These are phyloP conservation scores for Eucalyptus cloeziana DNA, from an alignment of 345 rosid genomes.

Conservation along the genomic window DNA sequence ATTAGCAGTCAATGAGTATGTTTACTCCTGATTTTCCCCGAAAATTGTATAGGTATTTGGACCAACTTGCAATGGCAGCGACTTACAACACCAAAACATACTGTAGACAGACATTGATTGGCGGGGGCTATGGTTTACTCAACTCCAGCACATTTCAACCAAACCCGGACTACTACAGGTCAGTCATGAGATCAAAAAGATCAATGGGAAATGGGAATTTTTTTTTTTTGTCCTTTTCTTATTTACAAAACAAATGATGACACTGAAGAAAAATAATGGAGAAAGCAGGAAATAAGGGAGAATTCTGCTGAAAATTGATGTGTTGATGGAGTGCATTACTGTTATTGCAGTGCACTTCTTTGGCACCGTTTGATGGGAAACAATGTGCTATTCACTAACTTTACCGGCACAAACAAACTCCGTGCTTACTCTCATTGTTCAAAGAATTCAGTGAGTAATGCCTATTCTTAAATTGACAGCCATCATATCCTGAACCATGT, in stretches of 20 bases:
- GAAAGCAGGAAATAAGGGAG: neutral
- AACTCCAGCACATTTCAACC: slow-evolving; percentile 30
- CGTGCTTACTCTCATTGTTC: slow-evolving; percentile 33
- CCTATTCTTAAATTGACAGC: neutral
- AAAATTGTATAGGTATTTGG: slow-evolving; percentile 22
- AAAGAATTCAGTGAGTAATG: slow-evolving; percentile 1
- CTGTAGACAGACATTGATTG: slow-evolving; percentile 41
- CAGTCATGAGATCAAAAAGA: neutral
- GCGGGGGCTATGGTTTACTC: slow-evolving; percentile 51
- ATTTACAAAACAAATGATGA: neutral
- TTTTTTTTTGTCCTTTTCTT: neutral
- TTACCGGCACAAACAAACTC: slow-evolving; percentile 11
- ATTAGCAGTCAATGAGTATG: neutral
- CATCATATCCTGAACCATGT: neutral
- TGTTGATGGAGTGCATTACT: neutral
- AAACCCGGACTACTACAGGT: slow-evolving; percentile 42
- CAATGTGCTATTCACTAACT: slow-evolving; percentile 9
- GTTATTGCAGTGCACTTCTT: slow-evolving; percentile 21
- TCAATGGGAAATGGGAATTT: neutral
- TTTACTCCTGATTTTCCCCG: neutral
- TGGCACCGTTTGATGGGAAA: slow-evolving; percentile 45
- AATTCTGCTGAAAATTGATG: neutral
- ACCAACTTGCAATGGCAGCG: slow-evolving; percentile 53
- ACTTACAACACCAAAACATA: slow-evolving; percentile 31
- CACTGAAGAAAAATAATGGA: neutral